A percentile compares a stretch with the other conserved stretches of the same genome.
Conservation (phyloP, 2,329 filamentous ascomycete genomes). For the Coniochaeta prunicola region DNA sequence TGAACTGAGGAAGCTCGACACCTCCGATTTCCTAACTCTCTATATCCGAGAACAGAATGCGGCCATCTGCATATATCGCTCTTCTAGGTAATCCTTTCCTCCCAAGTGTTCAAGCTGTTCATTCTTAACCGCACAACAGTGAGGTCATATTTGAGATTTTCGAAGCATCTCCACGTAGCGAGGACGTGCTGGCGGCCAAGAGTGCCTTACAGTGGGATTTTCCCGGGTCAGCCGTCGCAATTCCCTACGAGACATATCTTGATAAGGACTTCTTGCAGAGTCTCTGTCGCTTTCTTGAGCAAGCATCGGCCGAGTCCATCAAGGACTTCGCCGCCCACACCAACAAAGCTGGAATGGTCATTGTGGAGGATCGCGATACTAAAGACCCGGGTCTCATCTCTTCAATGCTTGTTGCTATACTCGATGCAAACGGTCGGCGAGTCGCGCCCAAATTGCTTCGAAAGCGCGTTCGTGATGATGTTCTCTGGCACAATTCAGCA, state of each 20-base stretch:
- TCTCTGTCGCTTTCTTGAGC: slow-evolving; percentile 46
- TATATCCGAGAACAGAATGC: slow-evolving; percentile 11
- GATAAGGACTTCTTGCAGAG: slow-evolving; percentile 33
- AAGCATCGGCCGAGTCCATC: slow-evolving; percentile 45
- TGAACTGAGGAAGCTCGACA: slow-evolving; percentile 2
- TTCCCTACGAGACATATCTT: slow-evolving; percentile 28
- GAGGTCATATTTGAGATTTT: slow-evolving; percentile 46
- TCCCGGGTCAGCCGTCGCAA: slow-evolving; percentile 42
- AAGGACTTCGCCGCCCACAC: slow-evolving; percentile 43
- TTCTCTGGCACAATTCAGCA: slow-evolving; percentile 37
- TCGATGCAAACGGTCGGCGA: slow-evolving; percentile 44
- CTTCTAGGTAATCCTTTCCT: slow-evolving; percentile 1
- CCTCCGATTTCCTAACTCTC: slow-evolving; percentile 1
- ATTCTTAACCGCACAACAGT: background rate
- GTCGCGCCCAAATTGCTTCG: slow-evolving; percentile 29
- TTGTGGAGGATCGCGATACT: slow-evolving; percentile 51
- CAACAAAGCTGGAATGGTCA: slow-evolving; percentile 39
- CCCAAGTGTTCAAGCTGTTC: background rate
- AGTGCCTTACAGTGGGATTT: slow-evolving; percentile 52
- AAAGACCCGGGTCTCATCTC: slow-evolving; percentile 49
- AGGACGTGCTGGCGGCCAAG: slow-evolving; percentile 42
- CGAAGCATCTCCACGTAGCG: slow-evolving; percentile 47
- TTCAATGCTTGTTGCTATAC: slow-evolving; percentile 50
- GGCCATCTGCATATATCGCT: slow-evolving; percentile 6
- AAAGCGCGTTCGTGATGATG: slow-evolving; percentile 59